phyloP scores from a whole-genome alignment of 208 protist species.

The Trichomonas tenax region DNA sequence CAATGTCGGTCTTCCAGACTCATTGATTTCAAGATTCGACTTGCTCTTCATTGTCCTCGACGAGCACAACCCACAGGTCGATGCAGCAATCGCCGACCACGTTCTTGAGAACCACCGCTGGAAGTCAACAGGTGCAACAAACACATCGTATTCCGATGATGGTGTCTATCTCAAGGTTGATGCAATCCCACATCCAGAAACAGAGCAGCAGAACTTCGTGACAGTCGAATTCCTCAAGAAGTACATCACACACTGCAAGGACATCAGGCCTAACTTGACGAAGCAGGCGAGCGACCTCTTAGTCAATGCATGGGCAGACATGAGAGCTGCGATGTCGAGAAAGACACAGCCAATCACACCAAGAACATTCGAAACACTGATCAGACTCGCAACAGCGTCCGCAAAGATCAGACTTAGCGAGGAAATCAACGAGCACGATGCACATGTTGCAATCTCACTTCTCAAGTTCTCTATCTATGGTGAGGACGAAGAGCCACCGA shows the following conservation, averaged over 20 bases:
- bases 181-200: conserved; percentile 24
- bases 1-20: conserved; percentile 55
- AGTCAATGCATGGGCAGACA: conserved; percentile 62
- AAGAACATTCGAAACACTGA: conserved; percentile 84
- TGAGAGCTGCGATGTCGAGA: conserved; percentile 46
- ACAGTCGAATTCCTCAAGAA: conserved; percentile 82
- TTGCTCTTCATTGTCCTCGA: conserved; percentile 97
- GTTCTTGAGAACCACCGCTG: conserved; percentile 47
- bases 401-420: conserved; percentile 54
- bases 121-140: background rate
- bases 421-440: conserved; percentile 23
- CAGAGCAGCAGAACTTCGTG: conserved; percentile 51
- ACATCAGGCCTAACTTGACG: conserved; percentile 28
- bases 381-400: conserved; percentile 69
- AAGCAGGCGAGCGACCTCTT: conserved; percentile 61
- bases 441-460: conserved; percentile 21
- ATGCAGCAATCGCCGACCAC: conserved; percentile 72
- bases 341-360: conserved; percentile 63
- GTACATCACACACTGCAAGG: conserved; percentile 73
- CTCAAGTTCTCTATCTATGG: conserved; percentile 31
- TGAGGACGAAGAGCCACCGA: background rate
- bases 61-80: conserved; percentile 62
- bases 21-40: conserved; percentile 75
- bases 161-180: conserved; percentile 6
- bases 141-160: background rate